Percentiles rank a stretch among this genome's conserved stretches.
phyloP scores from a whole-genome alignment of 345 rosid genomes.

The Corymbia maculata region DNA sequence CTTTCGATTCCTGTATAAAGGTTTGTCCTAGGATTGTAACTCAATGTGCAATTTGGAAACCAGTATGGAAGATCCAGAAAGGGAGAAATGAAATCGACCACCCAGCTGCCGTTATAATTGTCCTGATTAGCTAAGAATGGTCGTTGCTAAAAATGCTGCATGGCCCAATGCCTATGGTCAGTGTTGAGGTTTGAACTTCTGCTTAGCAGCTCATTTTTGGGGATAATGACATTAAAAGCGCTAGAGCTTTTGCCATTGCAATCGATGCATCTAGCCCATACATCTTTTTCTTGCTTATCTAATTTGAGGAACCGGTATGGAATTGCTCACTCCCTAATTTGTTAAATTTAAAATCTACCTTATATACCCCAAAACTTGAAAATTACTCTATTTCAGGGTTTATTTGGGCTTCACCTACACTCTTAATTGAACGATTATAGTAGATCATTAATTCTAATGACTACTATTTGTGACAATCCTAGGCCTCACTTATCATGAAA shows the following conservation, averaged over 20 bases:
- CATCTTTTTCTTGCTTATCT: background rate
- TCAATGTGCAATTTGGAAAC: background rate
- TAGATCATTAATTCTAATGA: too few species aligned
- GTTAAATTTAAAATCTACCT: too few species aligned
- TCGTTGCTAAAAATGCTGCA: background rate
- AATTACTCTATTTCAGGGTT: too few species aligned
- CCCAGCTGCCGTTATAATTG: background rate
- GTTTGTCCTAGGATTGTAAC: background rate
- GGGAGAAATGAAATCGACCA: background rate
- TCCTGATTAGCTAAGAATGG: background rate
- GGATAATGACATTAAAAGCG: background rate
- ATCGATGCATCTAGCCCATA: background rate
- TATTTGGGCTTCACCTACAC: too few species aligned
- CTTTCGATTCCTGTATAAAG: accelerated
- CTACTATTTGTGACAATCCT: too few species aligned
- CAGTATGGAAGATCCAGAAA: accelerated
- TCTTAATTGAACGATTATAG: too few species aligned
- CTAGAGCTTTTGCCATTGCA: background rate
- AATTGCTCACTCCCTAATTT: too few species aligned
- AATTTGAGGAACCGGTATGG: too few species aligned
- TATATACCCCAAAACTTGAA: too few species aligned
- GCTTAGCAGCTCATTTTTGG: background rate
- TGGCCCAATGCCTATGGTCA: background rate
- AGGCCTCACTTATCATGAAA: too few species aligned
- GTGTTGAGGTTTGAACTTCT: accelerated